A percentile compares a stretch with the other conserved stretches of the same genome.
Conservation (phyloP, 2,329 filamentous ascomycete species). For the Sporothrix sp. region DNA sequence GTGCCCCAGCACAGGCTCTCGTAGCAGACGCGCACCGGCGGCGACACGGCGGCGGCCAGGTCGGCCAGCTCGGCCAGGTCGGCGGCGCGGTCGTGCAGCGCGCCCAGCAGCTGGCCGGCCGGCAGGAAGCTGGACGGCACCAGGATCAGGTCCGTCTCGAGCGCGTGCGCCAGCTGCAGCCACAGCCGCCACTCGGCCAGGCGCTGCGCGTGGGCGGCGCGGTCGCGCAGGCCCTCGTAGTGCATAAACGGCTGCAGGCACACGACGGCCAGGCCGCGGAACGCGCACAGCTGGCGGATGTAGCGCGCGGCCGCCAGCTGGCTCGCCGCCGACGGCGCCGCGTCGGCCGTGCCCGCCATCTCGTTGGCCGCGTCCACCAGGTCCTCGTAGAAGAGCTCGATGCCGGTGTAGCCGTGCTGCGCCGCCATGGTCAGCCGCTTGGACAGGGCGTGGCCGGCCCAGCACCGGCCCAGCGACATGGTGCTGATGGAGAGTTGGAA, state of each 20-base stretch:
- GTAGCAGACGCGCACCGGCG: constrained; percentile 46
- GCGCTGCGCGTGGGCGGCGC: constrained; percentile 38
- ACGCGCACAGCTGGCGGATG: constrained; percentile 36
- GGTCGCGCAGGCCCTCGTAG: constrained; percentile 51
- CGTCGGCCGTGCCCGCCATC: constrained; percentile 11
- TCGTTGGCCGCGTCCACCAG: constrained; percentile 39
- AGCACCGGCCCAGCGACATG: constrained; percentile 16
- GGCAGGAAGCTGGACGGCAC: constrained; percentile 50
- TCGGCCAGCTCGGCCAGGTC: constrained; percentile 49
- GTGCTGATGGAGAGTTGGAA: constrained; percentile 16
- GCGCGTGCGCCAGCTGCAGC: constrained; percentile 45
- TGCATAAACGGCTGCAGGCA: constrained; percentile 54
- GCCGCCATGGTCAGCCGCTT: constrained; percentile 11
- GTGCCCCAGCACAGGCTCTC: constrained; percentile 53
- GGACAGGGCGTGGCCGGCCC: constrained; percentile 13
- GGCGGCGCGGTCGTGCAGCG: constrained; percentile 39
- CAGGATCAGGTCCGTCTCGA: constrained; percentile 50
- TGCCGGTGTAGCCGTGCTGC: constrained; percentile 37
- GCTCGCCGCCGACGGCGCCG: background rate
- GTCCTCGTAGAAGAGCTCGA: constrained; percentile 57
- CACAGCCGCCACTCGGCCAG: constrained; percentile 48
- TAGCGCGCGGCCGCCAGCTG: constrained; percentile 35
- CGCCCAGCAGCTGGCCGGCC: constrained; percentile 16
- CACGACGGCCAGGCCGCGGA: constrained; percentile 37
- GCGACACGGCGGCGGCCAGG: constrained; percentile 37